Evolutionary conservation across 1,139 yeast species (phyloP).

Genomic region (Pneumocystis sp.): DNA sequence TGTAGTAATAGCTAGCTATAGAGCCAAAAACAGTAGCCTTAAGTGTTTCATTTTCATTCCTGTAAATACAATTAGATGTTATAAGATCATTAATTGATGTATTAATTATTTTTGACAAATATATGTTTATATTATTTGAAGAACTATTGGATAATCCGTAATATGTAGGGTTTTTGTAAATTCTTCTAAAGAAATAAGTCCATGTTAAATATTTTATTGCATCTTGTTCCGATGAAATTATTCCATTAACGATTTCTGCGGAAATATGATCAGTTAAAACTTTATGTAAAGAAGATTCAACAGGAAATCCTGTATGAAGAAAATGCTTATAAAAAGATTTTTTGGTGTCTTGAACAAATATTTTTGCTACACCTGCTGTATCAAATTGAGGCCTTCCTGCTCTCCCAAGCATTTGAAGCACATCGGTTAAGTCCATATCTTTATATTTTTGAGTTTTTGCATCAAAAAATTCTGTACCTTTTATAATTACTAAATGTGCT

Average conservation of each 20-base stretch:
- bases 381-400: conserved; percentile 82
- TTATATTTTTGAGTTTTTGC: conserved; percentile 65
- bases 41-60: conserved; percentile 23
- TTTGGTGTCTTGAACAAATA: conserved; percentile 81
- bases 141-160: conserved; percentile 70
- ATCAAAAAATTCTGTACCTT: conserved; percentile 83
- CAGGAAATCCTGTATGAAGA: conserved; percentile 90
- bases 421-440: conserved; percentile 87
- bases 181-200: conserved; percentile 87
- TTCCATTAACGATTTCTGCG: conserved; percentile 86
- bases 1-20: conserved; percentile 80
- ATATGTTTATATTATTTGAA: conserved; percentile 49
- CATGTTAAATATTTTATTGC: conserved; percentile 88
- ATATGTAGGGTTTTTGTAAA: conserved; percentile 89
- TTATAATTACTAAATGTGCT: conserved; percentile 82
- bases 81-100: conserved; percentile 49
- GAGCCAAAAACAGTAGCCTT: conserved; percentile 56
- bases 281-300: conserved; percentile 85
- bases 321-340: conserved; percentile 89
- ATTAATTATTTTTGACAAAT: conserved; percentile 62
- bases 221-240: conserved; percentile 66
- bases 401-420: conserved; percentile 74
- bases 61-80: conserved; percentile 56
- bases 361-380: conserved; percentile 88
- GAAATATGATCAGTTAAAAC: conserved; percentile 90